Base-by-base conservation (phyloP, 805 yeast genomes). In the Kodamaea nitidulidarum region DNA sequence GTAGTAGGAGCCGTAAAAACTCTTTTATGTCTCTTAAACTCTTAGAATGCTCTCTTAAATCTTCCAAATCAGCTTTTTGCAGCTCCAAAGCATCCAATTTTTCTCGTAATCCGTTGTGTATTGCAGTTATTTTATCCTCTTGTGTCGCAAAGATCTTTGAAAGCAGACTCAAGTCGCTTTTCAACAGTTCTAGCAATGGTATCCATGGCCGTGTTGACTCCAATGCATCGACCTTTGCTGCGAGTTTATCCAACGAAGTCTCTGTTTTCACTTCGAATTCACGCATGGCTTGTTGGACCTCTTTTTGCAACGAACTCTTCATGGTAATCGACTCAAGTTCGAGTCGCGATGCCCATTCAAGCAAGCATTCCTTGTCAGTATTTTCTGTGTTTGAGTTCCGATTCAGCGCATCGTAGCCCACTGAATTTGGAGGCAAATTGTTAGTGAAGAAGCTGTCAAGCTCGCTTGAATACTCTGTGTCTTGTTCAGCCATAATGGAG, bases 271-370 rank as follows among this genome's bases (percentile, higher is more conserved):
- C 20, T 21, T 36, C 11, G 16, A 18, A 25, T 7, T 8, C 10
- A 8, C 7, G 25, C 15, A 28, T 4, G 38, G 30, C 17, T 27
- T 35, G 27, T 5, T 17, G 14, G 4, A 26, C 10, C 8, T 27
- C 25, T 14, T 35, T 24, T 24, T 24, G 38, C 9, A 54, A 26
- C 3, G 42, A 27, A 9, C 51, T 50, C 35, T 56, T 56, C 24
- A 61, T 44, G 7, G 58, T 50, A 10, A 58, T 39, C 1, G 61
- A 52, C 38, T 61, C 65, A 8, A 59, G 39, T 38, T 61, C 66
- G 15, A 62, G 43, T 32, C 54, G 48, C 2, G 63, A 51, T 4
- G 67, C 67, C 65, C 65, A 58, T 10, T 38, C 40, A 2, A 54
- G 39, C 15, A 61, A 35, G 17, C 44, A 34, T n/a, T 34, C 21